phyloP scores from a whole-genome alignment of 805 yeast species.

The Saitoella complicata region DNA sequence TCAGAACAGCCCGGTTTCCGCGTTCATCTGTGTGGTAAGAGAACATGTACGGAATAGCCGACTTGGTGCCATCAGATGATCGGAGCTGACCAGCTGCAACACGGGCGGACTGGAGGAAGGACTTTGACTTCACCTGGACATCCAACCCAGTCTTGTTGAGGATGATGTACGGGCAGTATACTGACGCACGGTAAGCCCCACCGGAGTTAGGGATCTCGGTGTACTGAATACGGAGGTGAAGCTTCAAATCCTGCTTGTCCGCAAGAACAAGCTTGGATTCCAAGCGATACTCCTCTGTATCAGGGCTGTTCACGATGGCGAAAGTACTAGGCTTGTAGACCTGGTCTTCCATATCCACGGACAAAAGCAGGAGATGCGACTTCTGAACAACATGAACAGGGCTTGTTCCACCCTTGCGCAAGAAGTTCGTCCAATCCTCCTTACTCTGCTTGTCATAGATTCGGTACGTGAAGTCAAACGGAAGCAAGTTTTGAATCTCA shows the following conservation, averaged over 20 bases:
- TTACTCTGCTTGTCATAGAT: constrained; percentile 59
- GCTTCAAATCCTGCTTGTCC: constrained; percentile 47
- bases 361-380: constrained; percentile 50
- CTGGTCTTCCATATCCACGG: constrained; percentile 37
- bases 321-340: constrained; percentile 54
- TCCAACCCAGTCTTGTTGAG: constrained; percentile 65
- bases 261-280: constrained; percentile 39
- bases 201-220: constrained; percentile 28
- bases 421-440: constrained; percentile 46
- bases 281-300: constrained; percentile 38
- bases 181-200: constrained; percentile 45
- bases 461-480: constrained; percentile 60
- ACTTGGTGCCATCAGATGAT: constrained; percentile 11
- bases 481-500: constrained; percentile 68
- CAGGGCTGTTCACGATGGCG: constrained; percentile 42
- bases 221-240: constrained; percentile 52
- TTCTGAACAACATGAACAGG: constrained; percentile 69
- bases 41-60: constrained; percentile 54
- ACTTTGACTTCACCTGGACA: constrained; percentile 37
- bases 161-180: constrained; percentile 75
- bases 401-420: constrained; percentile 50
- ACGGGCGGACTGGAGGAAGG: constrained; percentile 34
- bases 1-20: constrained; percentile 48
- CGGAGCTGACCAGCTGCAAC: constrained; percentile 9
- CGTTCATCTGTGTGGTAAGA: constrained; percentile 56